phyloP scores from a whole-genome alignment of 169 alveolate species.

The Plasmodium cynomolgi region DNA sequence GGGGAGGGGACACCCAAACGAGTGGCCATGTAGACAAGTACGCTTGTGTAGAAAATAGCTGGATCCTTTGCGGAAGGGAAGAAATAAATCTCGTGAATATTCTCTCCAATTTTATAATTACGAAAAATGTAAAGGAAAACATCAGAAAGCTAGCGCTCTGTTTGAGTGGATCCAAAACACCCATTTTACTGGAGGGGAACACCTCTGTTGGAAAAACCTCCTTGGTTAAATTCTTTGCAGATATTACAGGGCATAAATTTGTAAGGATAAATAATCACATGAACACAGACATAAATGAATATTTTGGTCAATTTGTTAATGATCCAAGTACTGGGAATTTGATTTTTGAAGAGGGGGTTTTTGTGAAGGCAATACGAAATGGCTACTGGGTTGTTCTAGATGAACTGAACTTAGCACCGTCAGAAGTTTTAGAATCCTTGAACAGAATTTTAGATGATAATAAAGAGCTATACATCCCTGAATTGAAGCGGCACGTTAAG shows the following conservation, averaged over 20 bases:
- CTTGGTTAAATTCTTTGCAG: conserved; percentile 95
- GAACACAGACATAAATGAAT: conserved; percentile 99
- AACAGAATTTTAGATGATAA: conserved; percentile 99
- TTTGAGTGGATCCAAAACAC: conserved; percentile 94
- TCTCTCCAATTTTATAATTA: conserved; percentile 88
- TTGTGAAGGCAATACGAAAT: conserved; percentile 96
- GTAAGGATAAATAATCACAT: conserved; percentile 99
- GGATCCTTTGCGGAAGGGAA: conserved; percentile 69
- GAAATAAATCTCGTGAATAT: conserved; percentile 28
- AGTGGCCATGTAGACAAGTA: conserved; percentile 53
- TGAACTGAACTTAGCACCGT: conserved; percentile 99
- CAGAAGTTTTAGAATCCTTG: conserved; percentile 98
- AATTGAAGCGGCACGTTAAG: conserved; percentile 94
- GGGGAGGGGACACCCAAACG: not conserved
- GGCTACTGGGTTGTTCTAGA: conserved; percentile 99
- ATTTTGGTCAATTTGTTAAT: conserved; percentile 97
- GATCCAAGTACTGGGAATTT: conserved; percentile 91
- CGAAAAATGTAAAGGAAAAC: conserved; percentile 91
- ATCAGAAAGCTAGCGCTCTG: conserved; percentile 92
- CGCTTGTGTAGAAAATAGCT: conserved; percentile 69
- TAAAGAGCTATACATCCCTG: conserved; percentile 97
- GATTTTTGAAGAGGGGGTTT: conserved; percentile 97
- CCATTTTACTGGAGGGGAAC: conserved; percentile 99
- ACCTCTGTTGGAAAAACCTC: conserved; percentile 99
- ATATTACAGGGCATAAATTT: conserved; percentile 94